Conservation (phyloP, 169 alveolate genomes). For the Plasmodium vivax region DNA sequence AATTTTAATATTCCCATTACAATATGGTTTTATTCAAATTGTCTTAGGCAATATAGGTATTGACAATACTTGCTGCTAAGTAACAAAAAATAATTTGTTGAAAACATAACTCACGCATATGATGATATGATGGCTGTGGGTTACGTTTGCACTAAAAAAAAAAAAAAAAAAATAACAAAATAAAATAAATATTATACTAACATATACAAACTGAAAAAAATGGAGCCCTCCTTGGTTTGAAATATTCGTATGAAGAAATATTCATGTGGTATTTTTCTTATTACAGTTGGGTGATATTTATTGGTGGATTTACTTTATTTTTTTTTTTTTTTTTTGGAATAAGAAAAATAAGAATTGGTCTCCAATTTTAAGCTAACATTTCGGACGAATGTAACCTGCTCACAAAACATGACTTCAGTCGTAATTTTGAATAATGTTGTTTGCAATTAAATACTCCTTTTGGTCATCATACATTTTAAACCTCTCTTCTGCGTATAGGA, state of each 20-base stretch:
- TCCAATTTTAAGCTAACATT: not conserved
- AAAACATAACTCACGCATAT: not conserved
- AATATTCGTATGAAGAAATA: not conserved
- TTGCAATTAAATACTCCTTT: conserved; percentile 32
- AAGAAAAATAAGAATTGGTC: not conserved
- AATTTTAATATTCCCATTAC: not conserved
- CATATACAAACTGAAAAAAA: conserved; percentile 2
- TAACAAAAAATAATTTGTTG: not conserved
- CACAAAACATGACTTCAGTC: not conserved
- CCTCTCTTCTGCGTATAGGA: conserved; percentile 73
- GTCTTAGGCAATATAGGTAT: not conserved
- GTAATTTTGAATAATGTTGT: conserved; percentile 55
- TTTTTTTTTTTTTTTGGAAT: not conserved
- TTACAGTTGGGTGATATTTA: not conserved
- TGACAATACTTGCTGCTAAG: not conserved
- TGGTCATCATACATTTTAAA: conserved; percentile 51
- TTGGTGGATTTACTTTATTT: not conserved
- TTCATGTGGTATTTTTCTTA: not conserved
- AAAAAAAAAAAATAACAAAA: not conserved
- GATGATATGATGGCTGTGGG: not conserved
- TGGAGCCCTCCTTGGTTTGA: not conserved
- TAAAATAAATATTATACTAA: conserved; percentile 13
- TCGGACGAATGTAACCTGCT: not conserved
- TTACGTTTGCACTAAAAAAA: conserved; percentile 19
- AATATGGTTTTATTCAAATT: not conserved